Evolutionary conservation across 495 filamentous ascomycete species (phyloP).

Genomic region (Haplographium delicatum): DNA sequence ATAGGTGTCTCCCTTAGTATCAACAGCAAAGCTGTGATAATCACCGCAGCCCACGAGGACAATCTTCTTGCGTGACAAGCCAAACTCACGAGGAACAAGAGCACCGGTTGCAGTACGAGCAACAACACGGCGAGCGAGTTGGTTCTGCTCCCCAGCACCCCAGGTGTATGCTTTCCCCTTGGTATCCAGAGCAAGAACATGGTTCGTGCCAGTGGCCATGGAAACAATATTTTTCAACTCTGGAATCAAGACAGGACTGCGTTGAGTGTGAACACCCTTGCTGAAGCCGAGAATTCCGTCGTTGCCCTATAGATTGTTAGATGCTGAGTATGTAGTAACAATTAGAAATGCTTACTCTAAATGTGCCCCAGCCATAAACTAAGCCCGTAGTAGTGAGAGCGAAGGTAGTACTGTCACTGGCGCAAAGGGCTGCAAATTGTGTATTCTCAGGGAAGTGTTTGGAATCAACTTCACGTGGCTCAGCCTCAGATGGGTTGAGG

Average conservation of each 20-base stretch:
- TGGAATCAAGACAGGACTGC: slow-evolving; percentile 41
- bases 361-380: slow-evolving; percentile 71
- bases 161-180: slow-evolving; percentile 62
- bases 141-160: slow-evolving; percentile 68
- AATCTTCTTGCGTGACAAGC: slow-evolving; percentile 55
- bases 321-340: background rate
- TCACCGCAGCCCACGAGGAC: slow-evolving; percentile 53
- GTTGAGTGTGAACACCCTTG: slow-evolving; percentile 26
- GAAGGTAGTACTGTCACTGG: slow-evolving; percentile 59
- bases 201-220: slow-evolving; percentile 61
- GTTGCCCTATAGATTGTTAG: slow-evolving; percentile 39
- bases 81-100: slow-evolving; percentile 64
- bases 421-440: slow-evolving; percentile 53
- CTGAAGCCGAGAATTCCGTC: slow-evolving; percentile 70
- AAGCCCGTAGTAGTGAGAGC: slow-evolving; percentile 57
- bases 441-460: slow-evolving; percentile 47
- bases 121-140: slow-evolving; percentile 66
- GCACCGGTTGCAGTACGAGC: slow-evolving; percentile 55
- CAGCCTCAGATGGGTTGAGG: slow-evolving; percentile 55
- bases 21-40: slow-evolving; percentile 76
- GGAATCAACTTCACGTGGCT: slow-evolving; percentile 43
- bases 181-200: slow-evolving; percentile 64
- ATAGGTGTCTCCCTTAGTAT: slow-evolving; percentile 64
- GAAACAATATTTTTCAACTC: slow-evolving; percentile 57
- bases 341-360: slow-evolving; percentile 44